Evolutionary conservation across 1,284 basidiomycete species (phyloP).

Genomic region (Sphaerobolus stellatus): DNA sequence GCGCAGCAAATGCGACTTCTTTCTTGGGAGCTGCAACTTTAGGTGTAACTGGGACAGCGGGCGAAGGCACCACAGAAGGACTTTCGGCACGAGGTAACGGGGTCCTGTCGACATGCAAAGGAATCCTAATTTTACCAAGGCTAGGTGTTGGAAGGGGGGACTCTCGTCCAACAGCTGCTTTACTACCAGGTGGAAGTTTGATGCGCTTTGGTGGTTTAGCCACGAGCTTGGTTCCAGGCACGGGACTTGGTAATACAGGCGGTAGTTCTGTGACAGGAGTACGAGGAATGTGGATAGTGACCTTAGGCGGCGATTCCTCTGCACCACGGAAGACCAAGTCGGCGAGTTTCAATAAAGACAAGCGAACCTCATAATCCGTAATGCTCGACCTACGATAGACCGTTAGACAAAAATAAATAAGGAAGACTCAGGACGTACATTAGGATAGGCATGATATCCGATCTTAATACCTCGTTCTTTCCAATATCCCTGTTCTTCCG

Average conservation of each 20-base stretch:
- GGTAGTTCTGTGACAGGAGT: conserved; percentile 67
- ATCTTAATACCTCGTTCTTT: conserved; percentile 76
- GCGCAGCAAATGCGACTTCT: conserved; percentile 10
- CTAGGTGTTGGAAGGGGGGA: conserved; percentile 40
- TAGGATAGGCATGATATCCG: conserved; percentile 77
- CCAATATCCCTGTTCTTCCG: conserved; percentile 84
- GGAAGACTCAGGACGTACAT: conserved; percentile 52
- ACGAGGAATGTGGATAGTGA: conserved; percentile 80
- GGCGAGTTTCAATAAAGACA: conserved; percentile 89
- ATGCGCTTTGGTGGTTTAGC: no score
- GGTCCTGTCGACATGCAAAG: no score
- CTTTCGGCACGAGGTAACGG: conserved; percentile 28
- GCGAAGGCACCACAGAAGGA: conserved; percentile 4
- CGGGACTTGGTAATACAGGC: conserved; percentile 45
- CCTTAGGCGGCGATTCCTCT: conserved; percentile 83
- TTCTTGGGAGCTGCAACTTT: conserved; percentile 9
- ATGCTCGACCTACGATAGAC: conserved; percentile 38
- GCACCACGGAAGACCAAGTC: conserved; percentile 84
- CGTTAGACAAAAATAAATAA: conserved; percentile 4
- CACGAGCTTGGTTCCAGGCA: conserved; percentile 5
- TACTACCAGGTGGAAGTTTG: conserved; percentile 1
- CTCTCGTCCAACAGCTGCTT: background rate
- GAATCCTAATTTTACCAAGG: conserved; percentile 58
- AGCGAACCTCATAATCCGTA: conserved; percentile 84
- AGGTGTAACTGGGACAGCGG: conserved; percentile 5